Evolutionary conservation across 2,329 filamentous ascomycete genomes (phyloP), one percentile per base, ranked within the genome.

Genomic region (Clonostachys solani): DNA sequence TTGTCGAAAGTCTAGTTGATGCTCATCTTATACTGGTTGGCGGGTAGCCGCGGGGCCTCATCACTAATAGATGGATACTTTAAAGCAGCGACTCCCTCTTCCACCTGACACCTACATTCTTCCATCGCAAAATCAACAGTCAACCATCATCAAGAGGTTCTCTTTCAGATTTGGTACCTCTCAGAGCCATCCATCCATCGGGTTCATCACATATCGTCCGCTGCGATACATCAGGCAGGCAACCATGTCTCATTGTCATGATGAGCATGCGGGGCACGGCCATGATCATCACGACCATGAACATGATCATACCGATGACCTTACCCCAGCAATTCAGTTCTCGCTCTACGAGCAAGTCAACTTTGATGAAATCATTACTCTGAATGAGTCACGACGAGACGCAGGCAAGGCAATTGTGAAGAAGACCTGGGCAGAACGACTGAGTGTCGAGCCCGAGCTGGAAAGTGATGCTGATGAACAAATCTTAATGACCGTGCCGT

Each of bases 281-380:
- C 77, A 81, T 55, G 75, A 73, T 49, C 73, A 83, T 56, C 69
- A 76, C 57, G 73, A 77, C 52, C 69, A 77, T 49, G 79, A 73
- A 40, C 91, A 96, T 65, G 91, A 96, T 66, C 92, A 96, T 70
- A 86, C 81, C 42, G 89, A 97, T 72, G 92, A 97, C 72, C 82
- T 96, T 58, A 92, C 89, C 2, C 94, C 94, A 1, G 92, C 92
- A 2, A 76, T 96, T 15, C 92, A 97, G 67, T 86, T 85, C 58
- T 90, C 91, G 40, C 83, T 99, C 35, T 97, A 96, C 73, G 83
- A 89, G 54, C 87, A 96, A 64, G 91, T 99, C 67, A 83, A 92
- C 64, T 96, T 97, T 69, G 86, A 89, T 68, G 80, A 84, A 29
- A 84, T 99, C 52, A 81, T 75, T 36, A 94, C 92, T 0, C 72